These are phyloP conservation scores for Boletellus ananas DNA, from an alignment of 768 basidiomycete genomes.

Conservation along the genomic window DNA sequence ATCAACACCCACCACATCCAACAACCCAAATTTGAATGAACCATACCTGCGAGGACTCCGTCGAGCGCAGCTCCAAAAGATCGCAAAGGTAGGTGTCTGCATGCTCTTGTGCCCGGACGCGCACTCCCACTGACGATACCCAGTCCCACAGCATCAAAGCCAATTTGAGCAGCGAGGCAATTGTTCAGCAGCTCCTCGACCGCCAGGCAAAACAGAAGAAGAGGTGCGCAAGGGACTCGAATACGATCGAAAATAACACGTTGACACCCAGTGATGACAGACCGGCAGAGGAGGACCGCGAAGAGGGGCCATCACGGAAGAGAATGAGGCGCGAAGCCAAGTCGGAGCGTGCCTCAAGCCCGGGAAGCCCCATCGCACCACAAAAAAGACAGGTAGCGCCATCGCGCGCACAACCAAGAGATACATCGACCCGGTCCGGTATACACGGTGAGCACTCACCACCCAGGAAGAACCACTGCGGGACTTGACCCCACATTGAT, in stretches of 20 bases:
- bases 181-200: slow-evolving; percentile 19
- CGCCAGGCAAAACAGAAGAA: slow-evolving; percentile 6
- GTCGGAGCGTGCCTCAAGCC: not conserved
- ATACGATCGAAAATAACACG: not conserved
- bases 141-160: slow-evolving; percentile 20
- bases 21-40: slow-evolving; percentile 7
- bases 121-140: not conserved
- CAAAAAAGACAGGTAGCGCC: not conserved
- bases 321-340: slow-evolving; percentile 2
- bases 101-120: too few species aligned
- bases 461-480: too few species aligned
- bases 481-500: too few species aligned
- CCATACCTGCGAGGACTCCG: slow-evolving; percentile 20
- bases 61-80: slow-evolving; percentile 25
- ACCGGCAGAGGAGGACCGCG: slow-evolving; percentile 2
- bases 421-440: not conserved
- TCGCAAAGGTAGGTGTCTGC: slow-evolving; percentile 19
- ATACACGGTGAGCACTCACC: too few species aligned
- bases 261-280: not conserved
- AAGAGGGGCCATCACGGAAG: slow-evolving; percentile 16
- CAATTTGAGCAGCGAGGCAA: slow-evolving; percentile 26
- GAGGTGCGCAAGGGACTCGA: slow-evolving; percentile 7
- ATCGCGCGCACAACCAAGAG: not conserved
- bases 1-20: not conserved
- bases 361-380: not conserved